Evolutionary conservation across 164 flowering plant genomes (phyloP).

Genomic region (Annona cherimola): DNA sequence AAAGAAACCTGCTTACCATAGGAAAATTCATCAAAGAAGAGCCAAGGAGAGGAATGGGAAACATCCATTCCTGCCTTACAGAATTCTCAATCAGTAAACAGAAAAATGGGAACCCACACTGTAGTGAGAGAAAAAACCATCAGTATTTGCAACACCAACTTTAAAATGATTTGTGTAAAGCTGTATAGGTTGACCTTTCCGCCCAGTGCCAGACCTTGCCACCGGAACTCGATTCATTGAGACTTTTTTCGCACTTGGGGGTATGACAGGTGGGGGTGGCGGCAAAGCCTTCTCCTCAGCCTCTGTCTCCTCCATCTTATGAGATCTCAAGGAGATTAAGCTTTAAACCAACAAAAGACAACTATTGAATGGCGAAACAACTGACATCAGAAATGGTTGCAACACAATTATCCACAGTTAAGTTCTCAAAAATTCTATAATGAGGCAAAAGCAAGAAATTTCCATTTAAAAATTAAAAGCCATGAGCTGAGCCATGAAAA

Average conservation of each 20-base stretch:
- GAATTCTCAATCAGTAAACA: background rate
- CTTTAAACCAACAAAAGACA: too few species aligned
- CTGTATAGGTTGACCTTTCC: conserved; percentile 50
- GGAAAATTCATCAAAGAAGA: background rate
- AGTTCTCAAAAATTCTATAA: too few species aligned
- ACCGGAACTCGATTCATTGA: conserved; percentile 44
- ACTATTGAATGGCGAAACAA: too few species aligned
- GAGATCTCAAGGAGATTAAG: too few species aligned
- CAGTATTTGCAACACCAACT: conserved; percentile 47
- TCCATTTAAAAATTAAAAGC: too few species aligned
- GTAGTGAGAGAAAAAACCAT: conserved; percentile 73
- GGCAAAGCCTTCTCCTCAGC: conserved; percentile 26
- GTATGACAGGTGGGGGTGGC: conserved; percentile 73
- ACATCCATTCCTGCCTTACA: background rate
- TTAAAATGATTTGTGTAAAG: conserved; percentile 78
- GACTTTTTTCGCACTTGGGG: conserved; percentile 51
- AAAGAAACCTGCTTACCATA: conserved; percentile 40
- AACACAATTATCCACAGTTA: too few species aligned
- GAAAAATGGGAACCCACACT: conserved; percentile 49
- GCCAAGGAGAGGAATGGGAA: background rate
- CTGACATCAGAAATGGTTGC: too few species aligned
- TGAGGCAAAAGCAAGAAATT: too few species aligned
- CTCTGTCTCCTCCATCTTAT: too few species aligned
- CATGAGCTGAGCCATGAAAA: too few species aligned
- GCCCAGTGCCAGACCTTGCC: conserved; percentile 55